Base-by-base conservation (phyloP, 2,329 filamentous ascomycete genomes). In the Acephala macrosclerotiorum region DNA sequence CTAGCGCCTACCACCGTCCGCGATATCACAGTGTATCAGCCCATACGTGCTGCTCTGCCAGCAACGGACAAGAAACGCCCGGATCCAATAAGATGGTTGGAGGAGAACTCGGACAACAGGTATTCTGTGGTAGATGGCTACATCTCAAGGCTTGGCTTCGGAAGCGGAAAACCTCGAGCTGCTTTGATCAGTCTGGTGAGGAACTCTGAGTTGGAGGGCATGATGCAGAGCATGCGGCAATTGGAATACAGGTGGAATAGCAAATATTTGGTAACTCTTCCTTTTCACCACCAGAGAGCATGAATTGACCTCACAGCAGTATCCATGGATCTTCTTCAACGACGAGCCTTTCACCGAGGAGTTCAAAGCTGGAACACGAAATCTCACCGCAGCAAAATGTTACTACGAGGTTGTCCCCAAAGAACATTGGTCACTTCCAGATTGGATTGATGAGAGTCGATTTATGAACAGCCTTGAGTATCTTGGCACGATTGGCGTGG, bases 361-460 rank as follows among this genome's bases (percentile, higher is more conserved):
- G 66, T 96, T 96, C 82, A 94, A 92, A 76, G 80, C 81, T 40
- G 81, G 82, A 65, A 93, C 91, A 0, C 83, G 84, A 59, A 90
- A 88, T 56, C 85, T 87, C 42, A 95, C 92, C 1, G 87, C 87
- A 63, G 91, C 91, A 1, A 85, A 89, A 71, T 90, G 90, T 72
- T 83, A 85, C 71, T 96, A 91, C 75, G 89, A 94, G 73, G 77
- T 89, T 55, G 89, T 99, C 68, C 89, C 92, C 38, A 84, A 87
- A 74, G 93, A 97, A 77, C 94, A 98, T 80, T 99, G 96, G 96
- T 96, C 93, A 0, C 97, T 96, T 82, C 96, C 96, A 1, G 88
- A 92, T 11, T 96, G 90, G 86, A 97, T 99, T 75, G 95, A 98
- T 78, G 91, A 97, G 80, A 91, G 96, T 63, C 95, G 92, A 82